phyloP scores from a whole-genome alignment of 129 eudicot species.

The Arctium minus region DNA sequence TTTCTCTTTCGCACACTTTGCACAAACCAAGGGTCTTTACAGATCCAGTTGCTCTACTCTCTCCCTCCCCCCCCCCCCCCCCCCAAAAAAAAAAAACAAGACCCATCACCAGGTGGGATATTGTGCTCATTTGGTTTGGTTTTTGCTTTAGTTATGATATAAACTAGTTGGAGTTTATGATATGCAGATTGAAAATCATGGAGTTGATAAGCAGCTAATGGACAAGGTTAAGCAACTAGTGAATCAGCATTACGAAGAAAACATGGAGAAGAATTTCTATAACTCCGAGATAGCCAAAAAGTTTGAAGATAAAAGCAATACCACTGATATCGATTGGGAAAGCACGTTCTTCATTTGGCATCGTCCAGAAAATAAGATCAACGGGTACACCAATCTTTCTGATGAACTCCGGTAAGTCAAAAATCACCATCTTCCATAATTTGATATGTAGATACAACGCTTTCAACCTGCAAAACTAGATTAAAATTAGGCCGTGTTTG shows the following conservation, averaged over 20 bases:
- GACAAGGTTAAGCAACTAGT: conserved; percentile 65
- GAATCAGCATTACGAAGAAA: conserved; percentile 66
- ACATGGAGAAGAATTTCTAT: conserved; percentile 55
- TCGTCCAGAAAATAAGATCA: conserved; percentile 65
- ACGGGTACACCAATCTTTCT: conserved; percentile 50
- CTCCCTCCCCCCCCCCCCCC: neutral
- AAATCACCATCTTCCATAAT: neutral
- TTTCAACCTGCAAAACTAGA: neutral
- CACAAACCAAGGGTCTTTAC: neutral
- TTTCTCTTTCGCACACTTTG: neutral
- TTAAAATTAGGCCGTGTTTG: neutral
- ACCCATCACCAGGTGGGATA: too few species aligned
- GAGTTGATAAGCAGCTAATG: conserved; percentile 64
- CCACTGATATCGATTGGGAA: conserved; percentile 68
- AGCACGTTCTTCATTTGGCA: conserved; percentile 74
- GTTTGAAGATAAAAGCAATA: conserved; percentile 37
- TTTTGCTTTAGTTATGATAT: neutral
- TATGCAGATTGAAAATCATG: conserved; percentile 81
- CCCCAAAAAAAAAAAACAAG: too few species aligned
- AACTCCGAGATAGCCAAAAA: conserved; percentile 50
- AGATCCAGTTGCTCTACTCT: neutral
- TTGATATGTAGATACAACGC: neutral
- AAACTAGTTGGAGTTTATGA: neutral
- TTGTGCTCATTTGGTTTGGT: neutral
- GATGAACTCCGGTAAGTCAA: conserved; percentile 55